Evolutionary conservation across 1,284 basidiomycete species (phyloP), one percentile per base, ranked within the genome.

Genomic region (Sanghuangporus weigelae): DNA sequence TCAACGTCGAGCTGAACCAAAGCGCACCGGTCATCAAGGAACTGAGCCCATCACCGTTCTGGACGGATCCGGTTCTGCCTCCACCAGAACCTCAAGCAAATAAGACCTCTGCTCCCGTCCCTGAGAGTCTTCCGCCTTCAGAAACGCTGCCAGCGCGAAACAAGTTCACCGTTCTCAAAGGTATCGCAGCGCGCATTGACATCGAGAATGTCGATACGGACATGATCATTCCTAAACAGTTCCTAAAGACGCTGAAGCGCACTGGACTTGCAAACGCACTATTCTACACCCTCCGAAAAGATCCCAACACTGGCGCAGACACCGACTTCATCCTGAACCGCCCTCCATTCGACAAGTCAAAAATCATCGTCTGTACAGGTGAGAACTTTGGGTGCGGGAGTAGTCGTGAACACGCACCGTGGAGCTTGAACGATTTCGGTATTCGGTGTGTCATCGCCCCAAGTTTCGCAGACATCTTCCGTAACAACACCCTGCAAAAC

Each of bases 141-240:
- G 59, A 40, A 23, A 60, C 48, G 19, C 39, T 87, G 23, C 85
- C 90, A 31, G 81, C 81, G 53, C 23, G 90, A 65, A 80, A 83
- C 71, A 92, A 92, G 71, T 98, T 98, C 75, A 87, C 80, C 57
- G 73, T 91, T 59, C 77, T 96, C 68, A 90, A 89, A 75, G 95
- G 95, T 49, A 86, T 95, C 66, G 85, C 92, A 35, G 95, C 94
- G 3, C 93, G 93, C n/a, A 75, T 97, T 75, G 86, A 92, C 75
- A 92, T 95, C 66, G 87, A 93, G 70, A 98, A 98, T 73, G 89
- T 97, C 67, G 95, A 98, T 76, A 98, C 95, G 59, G 96, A 98
- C 74, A 95, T 93, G 89, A 96, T 98, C 74, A 96, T 97, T 71
- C 96, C 95, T 5, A 96, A 96, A 73, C 92, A 95, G 73, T 98